Evolutionary conservation across 768 basidiomycete species (phyloP).

Genomic region (Tylopilus cervinicoccineus): DNA sequence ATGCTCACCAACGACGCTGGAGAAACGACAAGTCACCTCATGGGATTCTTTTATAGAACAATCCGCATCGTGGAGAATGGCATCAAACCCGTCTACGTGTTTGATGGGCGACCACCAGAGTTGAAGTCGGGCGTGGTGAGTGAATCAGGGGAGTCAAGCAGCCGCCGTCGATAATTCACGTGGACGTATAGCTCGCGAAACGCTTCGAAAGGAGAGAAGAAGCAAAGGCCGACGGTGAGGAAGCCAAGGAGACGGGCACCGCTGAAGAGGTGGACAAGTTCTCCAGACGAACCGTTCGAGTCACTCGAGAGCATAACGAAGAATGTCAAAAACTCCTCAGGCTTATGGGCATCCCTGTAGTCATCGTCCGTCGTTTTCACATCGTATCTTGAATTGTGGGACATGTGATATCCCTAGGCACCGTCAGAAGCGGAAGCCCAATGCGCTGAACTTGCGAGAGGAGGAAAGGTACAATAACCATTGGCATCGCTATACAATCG

Average conservation of each 20-base stretch:
- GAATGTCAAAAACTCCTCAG: conserved; percentile 84
- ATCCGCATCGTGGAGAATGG: conserved; percentile 98
- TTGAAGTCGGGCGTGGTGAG: conserved; percentile 94
- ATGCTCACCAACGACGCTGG: conserved; percentile 96
- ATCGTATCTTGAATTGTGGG: neutral
- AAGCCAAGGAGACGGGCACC: conserved; percentile 95
- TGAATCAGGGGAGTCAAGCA: conserved; percentile 16
- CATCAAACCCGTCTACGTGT: conserved; percentile 96
- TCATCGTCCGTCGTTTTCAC: conserved; percentile 58
- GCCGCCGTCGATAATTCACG: neutral
- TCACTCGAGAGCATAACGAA: conserved; percentile 94
- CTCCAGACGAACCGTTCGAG: conserved; percentile 87
- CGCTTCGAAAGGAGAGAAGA: conserved; percentile 90
- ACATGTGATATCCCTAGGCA: conserved; percentile 50
- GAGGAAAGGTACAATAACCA: conserved; percentile 66
- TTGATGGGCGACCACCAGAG: conserved; percentile 97
- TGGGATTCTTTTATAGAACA: conserved; percentile 98
- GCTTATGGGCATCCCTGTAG: conserved; percentile 96
- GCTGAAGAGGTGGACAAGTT: conserved; percentile 90
- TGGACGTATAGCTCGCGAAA: conserved; percentile 72
- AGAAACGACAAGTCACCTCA: conserved; percentile 96
- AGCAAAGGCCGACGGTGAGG: conserved; percentile 91
- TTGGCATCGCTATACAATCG: neutral
- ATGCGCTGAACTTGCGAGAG: conserved; percentile 96
- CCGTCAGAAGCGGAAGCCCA: conserved; percentile 99